phyloP scores from a whole-genome alignment of 2,329 filamentous ascomycete genomes.

The Aspergillus tamarii region DNA sequence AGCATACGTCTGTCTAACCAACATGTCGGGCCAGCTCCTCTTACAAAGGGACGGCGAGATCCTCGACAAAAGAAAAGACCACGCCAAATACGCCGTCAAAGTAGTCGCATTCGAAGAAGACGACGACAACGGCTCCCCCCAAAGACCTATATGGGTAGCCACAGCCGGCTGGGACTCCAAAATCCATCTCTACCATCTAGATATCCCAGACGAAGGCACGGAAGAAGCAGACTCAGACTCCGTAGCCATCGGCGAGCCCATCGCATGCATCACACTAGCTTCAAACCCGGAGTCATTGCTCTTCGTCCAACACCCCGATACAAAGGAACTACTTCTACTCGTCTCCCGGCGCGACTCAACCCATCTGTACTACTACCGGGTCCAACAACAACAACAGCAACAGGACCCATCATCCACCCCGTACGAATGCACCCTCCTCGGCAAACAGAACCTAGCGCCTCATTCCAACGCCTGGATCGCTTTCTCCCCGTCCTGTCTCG shows the following conservation, averaged over 20 bases:
- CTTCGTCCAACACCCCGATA: conserved; percentile 56
- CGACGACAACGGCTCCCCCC: conserved; percentile 30
- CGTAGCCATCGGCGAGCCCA: conserved; percentile 30
- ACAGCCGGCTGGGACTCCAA: conserved; percentile 66
- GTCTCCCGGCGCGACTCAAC: conserved; percentile 62
- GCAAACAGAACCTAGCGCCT: conserved; percentile 64
- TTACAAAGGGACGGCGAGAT: conserved; percentile 50
- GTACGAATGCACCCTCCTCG: conserved; percentile 47
- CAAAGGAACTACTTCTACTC: conserved; percentile 52
- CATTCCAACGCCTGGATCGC: conserved; percentile 67
- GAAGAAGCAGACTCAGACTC: neutral
- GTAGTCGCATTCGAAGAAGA: conserved; percentile 45
- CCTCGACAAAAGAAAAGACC: conserved; percentile 57
- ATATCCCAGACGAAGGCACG: conserved; percentile 11
- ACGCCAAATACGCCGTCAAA: conserved; percentile 63
- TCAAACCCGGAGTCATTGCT: conserved; percentile 62
- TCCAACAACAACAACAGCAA: conserved; percentile 15
- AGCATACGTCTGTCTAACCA: conserved; percentile 54
- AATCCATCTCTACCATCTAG: conserved; percentile 54
- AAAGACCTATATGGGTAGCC: conserved; percentile 47
- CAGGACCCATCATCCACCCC: neutral
- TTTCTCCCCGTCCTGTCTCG: conserved; percentile 63
- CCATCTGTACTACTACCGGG: conserved; percentile 59
- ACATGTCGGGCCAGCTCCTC: conserved; percentile 62
- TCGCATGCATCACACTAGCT: conserved; percentile 34